Base-by-base conservation (phyloP, 805 yeast species). In the Nakazawaea sp. region DNA sequence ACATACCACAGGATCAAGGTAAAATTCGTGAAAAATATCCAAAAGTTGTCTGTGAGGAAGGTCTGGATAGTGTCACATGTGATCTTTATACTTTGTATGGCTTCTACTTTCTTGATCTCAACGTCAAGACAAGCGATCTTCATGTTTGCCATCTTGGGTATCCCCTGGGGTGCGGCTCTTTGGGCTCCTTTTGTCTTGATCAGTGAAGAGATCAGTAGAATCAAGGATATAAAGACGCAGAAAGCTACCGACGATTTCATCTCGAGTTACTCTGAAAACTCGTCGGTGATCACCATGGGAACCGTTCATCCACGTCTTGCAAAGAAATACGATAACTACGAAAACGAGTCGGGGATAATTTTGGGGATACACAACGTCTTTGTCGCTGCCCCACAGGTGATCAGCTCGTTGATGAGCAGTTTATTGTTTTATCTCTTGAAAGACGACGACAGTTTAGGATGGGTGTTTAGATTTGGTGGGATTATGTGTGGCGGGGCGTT, bases 161-260 rank as follows among this genome's bases (percentile, higher is more conserved):
- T 77, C 16, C 69, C 81, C 0, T 78, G 84, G 84, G 82, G 83
- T 1, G 64, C 64, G 41, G 78, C 81, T 0, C 61, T 75, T 13
- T 78, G 84, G 84, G 76, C 78, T 2, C 84, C 84, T 5, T 78
- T 75, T 52, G 76, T 75, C 1, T 48, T 78, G 27, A 74, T 78
- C 9, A 70, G 80, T 24, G 78, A 74, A 46, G 80, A 74, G 43
- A 61, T 72, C 13, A 61, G 76, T 21, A 54, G 77, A 36, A 68
- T 73, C 21, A 71, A 68, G 43, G 74, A 68, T 44, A 59, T 67
- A 20, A 70, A 68, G 40, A 56, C 65, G 0, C 40, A 51, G 15
- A 51, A 41, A 9, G 46, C 53, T 3, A 33, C 42, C n/a, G 48
- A 44, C 24, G 38, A 42, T 19, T 39, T 21, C 30, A 30, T 39